Evolutionary conservation across 2,329 filamentous ascomycete genomes (phyloP).

Genomic region (Microdochium paspali): DNA sequence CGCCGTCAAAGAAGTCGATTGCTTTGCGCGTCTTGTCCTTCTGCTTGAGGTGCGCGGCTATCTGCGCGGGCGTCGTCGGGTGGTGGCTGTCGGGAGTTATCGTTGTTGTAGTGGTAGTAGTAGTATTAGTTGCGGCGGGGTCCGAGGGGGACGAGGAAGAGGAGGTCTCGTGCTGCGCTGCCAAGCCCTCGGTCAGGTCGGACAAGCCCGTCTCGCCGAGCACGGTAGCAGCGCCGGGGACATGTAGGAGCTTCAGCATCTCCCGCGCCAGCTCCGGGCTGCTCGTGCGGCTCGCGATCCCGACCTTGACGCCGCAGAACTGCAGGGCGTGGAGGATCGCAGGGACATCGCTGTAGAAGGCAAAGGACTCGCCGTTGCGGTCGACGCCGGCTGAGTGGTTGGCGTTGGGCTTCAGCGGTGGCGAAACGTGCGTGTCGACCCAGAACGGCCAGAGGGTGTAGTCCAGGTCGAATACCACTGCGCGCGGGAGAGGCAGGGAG

Average conservation of each 20-base stretch:
- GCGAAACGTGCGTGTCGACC: conserved; percentile 85
- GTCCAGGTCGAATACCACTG: conserved; percentile 92
- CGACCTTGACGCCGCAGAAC: conserved; percentile 42
- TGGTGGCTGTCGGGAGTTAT: not conserved
- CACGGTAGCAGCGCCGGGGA: conserved; percentile 27
- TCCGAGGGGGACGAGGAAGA: too few relatives aligned
- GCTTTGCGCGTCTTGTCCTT: conserved; percentile 30
- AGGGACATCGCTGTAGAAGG: conserved; percentile 64
- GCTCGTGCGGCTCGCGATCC: conserved; percentile 70
- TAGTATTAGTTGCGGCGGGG: not conserved
- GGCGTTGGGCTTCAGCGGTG: conserved; percentile 51
- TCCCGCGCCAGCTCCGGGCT: conserved; percentile 73
- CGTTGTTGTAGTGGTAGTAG: not conserved
- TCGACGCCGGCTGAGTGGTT: conserved; percentile 35
- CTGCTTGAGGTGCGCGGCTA: conserved; percentile 6
- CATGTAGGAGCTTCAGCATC: conserved; percentile 66
- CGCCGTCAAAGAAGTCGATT: conserved; percentile 50
- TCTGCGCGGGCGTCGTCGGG: conserved; percentile 2
- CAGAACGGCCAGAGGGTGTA: conserved; percentile 99
- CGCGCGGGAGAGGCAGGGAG: conserved; percentile 63
- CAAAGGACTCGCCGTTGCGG: conserved; percentile 53
- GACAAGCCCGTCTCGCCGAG: conserved; percentile 1
- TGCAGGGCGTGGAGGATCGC: conserved; percentile 53
- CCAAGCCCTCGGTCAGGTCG: not conserved
- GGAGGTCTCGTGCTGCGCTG: too few relatives aligned